A percentile compares a stretch with the other conserved stretches of the same genome.
phyloP scores from a whole-genome alignment of 1,139 yeast genomes.

The Scheffersomyces segobiensis region DNA sequence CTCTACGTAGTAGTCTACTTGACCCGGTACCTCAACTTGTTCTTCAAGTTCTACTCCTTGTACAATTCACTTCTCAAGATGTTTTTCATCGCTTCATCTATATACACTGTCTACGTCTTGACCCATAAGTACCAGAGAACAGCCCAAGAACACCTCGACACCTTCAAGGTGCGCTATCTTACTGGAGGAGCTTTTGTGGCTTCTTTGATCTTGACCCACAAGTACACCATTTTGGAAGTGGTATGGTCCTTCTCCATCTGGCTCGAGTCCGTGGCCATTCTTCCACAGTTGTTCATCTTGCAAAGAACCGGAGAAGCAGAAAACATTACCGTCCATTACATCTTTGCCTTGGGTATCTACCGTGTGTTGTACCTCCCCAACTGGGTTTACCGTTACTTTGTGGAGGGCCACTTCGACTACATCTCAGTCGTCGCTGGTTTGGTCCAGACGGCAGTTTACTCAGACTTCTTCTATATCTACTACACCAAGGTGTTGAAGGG shows the following conservation, averaged over 20 bases:
- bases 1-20: slow-evolving; percentile 76
- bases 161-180: slow-evolving; percentile 74
- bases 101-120: slow-evolving; percentile 77
- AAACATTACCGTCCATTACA: slow-evolving; percentile 84
- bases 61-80: slow-evolving; percentile 83
- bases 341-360: slow-evolving; percentile 88
- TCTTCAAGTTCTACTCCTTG: slow-evolving; percentile 59
- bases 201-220: slow-evolving; percentile 66
- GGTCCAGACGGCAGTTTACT: slow-evolving; percentile 81
- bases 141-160: slow-evolving; percentile 57
- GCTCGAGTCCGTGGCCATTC: slow-evolving; percentile 88
- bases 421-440: slow-evolving; percentile 78
- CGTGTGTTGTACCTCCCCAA: slow-evolving; percentile 88
- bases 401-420: slow-evolving; percentile 68
- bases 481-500: slow-evolving; percentile 80
- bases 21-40: slow-evolving; percentile 75
- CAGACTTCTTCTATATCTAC: slow-evolving; percentile 93
- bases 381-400: slow-evolving; percentile 85
- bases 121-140: slow-evolving; percentile 58
- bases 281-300: slow-evolving; percentile 88
- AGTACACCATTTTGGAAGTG: slow-evolving; percentile 61
- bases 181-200: slow-evolving; percentile 61
- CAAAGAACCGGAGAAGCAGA: slow-evolving; percentile 91
- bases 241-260: slow-evolving; percentile 79
- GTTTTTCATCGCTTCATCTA: slow-evolving; percentile 72